phyloP scores from a whole-genome alignment of 352 stramenopile species.

The Phytophthora tentaculata region DNA sequence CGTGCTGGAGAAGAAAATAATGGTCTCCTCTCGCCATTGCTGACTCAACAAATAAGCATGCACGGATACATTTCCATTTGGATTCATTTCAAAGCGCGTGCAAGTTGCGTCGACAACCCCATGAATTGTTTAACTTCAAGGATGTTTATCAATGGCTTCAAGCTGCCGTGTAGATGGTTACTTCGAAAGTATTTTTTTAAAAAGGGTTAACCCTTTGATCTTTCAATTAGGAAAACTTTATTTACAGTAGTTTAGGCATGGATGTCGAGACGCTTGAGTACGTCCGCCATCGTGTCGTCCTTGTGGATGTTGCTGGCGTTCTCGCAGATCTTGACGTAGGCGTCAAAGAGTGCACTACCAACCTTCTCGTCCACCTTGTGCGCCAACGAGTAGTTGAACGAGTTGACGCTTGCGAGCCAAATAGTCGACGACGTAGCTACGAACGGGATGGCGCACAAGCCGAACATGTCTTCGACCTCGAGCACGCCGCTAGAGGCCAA shows the following conservation, averaged over 20 bases:
- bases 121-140: slow-evolving; percentile 5
- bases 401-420: slow-evolving; percentile 51
- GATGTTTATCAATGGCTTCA: slow-evolving; percentile 2
- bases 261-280: slow-evolving; percentile 38
- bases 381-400: slow-evolving; percentile 72
- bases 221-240: too few species aligned
- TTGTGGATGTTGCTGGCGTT: slow-evolving; percentile 46
- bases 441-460: slow-evolving; percentile 62
- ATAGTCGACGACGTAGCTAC: slow-evolving; percentile 57
- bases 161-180: not conserved
- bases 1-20: slow-evolving; percentile 45
- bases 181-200: too few species aligned
- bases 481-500: slow-evolving; percentile 37
- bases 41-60: not conserved
- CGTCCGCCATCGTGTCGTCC: slow-evolving; percentile 52
- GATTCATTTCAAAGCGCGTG: not conserved
- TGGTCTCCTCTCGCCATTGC: slow-evolving; percentile 6
- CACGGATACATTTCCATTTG: not conserved
- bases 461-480: slow-evolving; percentile 53
- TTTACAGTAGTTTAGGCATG: slow-evolving; percentile 11
- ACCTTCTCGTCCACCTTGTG: slow-evolving; percentile 56
- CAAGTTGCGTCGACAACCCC: not conserved
- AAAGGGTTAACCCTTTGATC: too few species aligned
- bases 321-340: slow-evolving; percentile 66
- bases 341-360: slow-evolving; percentile 52